A percentile compares a stretch with the other conserved stretches of the same genome.
These are phyloP conservation scores for Mycena haematopus DNA, from an alignment of 768 basidiomycete genomes.

Conservation along the genomic window DNA sequence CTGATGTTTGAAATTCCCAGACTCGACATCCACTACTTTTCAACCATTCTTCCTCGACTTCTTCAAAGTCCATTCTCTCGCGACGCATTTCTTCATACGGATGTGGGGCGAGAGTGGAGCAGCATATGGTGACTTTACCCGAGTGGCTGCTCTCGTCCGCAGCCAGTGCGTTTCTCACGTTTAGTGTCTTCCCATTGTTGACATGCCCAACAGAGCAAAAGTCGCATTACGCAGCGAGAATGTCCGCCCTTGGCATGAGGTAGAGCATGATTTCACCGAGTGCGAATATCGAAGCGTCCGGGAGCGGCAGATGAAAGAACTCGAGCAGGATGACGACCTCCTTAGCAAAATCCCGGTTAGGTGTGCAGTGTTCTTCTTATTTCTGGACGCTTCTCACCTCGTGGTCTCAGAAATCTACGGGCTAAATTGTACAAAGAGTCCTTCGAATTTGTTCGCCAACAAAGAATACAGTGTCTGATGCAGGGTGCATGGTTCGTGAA, in stretches of 20 bases:
- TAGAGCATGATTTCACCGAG: constrained; percentile 81
- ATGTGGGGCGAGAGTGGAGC: constrained; percentile 94
- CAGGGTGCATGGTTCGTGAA: constrained; percentile 95
- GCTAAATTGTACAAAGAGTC: constrained; percentile 89
- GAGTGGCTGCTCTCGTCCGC: constrained; percentile 77
- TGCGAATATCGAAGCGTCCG: constrained; percentile 86
- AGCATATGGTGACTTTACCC: constrained; percentile 73
- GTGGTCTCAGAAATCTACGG: constrained; percentile 70
- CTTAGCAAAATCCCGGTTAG: constrained; percentile 85
- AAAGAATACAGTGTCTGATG: constrained; percentile 85
- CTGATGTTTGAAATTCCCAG: constrained; percentile 41
- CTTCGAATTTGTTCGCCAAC: constrained; percentile 87
- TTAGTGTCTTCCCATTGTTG: constrained; percentile 13
- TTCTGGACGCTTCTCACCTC: constrained; percentile 1
- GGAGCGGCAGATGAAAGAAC: constrained; percentile 88
- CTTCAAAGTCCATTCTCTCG: constrained; percentile 78
- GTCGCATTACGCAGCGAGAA: constrained; percentile 78
- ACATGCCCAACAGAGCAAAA: constrained; percentile 60
- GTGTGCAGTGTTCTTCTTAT: constrained; percentile 49
- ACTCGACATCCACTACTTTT: constrained; percentile 81
- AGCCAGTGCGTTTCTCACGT: constrained; percentile 72
- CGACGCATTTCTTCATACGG: constrained; percentile 85
- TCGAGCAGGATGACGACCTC: constrained; percentile 88
- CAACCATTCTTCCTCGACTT: constrained; percentile 91
- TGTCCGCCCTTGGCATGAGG: constrained; percentile 79